Evolutionary conservation across 257 asterid species (phyloP).

Genomic region (Nicotiana noctiflora): DNA sequence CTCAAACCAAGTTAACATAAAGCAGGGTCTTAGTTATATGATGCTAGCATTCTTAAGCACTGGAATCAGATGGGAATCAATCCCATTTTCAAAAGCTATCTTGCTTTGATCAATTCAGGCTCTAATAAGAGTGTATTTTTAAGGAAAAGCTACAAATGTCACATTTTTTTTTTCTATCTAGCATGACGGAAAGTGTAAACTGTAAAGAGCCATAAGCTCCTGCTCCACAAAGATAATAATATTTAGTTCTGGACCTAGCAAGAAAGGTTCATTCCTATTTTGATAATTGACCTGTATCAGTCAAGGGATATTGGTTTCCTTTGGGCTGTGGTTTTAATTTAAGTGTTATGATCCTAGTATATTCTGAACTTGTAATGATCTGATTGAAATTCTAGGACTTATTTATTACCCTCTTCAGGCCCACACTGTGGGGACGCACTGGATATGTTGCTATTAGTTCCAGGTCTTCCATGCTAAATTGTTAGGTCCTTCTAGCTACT

Average conservation of each 20-base stretch:
- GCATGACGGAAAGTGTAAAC: not conserved
- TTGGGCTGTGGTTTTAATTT: not conserved
- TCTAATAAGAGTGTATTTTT: not conserved
- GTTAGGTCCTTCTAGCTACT: not conserved
- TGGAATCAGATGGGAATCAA: not conserved
- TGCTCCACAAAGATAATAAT: not conserved
- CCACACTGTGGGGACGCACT: too few relatives aligned
- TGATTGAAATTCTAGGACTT: not conserved
- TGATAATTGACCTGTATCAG: not conserved
- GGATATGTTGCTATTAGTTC: not conserved
- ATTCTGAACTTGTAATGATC: not conserved
- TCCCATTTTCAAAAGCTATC: not conserved
- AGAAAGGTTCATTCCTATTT: not conserved
- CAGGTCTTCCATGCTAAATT: not conserved
- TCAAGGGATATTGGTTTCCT: not conserved
- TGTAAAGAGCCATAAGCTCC: not conserved
- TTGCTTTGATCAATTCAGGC: not conserved
- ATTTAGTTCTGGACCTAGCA: not conserved
- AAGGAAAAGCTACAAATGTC: not conserved
- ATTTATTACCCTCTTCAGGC: not conserved
- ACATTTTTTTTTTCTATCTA: not conserved
- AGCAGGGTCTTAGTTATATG: not conserved
- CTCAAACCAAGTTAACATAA: not conserved
- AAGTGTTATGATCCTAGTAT: not conserved
- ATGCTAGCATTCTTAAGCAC: not conserved